Evolutionary conservation across 2,329 filamentous ascomycete genomes (phyloP).

Genomic region (Botrytis cinerea): DNA sequence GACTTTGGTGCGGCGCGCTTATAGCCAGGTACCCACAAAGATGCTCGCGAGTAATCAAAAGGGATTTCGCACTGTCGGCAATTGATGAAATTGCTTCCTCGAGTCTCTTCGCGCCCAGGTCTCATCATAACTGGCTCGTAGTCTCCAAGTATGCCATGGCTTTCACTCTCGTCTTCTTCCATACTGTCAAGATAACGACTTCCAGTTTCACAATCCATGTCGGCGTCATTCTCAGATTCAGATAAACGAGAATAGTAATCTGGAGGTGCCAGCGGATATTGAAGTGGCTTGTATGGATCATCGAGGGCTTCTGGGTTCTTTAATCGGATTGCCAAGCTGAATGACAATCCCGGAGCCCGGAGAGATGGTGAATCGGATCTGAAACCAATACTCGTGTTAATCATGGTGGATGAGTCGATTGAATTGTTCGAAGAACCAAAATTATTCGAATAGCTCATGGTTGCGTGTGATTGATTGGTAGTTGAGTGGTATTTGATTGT

Average conservation of each 20-base stretch:
- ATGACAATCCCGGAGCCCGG: neutral
- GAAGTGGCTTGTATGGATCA: neutral
- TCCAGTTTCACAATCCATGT: neutral
- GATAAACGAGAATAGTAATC: neutral
- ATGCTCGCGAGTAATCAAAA: neutral
- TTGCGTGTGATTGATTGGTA: neutral
- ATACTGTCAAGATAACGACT: neutral
- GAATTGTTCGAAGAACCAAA: neutral
- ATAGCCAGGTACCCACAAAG: conserved; percentile 7
- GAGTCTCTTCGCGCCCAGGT: neutral
- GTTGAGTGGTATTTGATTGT: neutral
- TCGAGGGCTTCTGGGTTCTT: neutral
- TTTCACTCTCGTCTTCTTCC: neutral
- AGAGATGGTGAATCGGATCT: neutral
- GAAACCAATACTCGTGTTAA: neutral
- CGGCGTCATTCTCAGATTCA: neutral
- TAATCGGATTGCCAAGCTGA: neutral
- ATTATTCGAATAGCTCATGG: neutral
- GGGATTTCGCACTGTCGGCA: neutral
- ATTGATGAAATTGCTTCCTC: neutral
- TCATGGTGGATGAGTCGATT: neutral
- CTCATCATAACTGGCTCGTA: neutral
- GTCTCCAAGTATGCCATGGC: neutral
- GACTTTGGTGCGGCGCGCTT: neutral
- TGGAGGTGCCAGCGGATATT: neutral